Percentiles rank a stretch among this genome's conserved stretches.
Evolutionary conservation across 2,329 filamentous ascomycete species (phyloP).

Genomic region (Curvularia eragrostidis): DNA sequence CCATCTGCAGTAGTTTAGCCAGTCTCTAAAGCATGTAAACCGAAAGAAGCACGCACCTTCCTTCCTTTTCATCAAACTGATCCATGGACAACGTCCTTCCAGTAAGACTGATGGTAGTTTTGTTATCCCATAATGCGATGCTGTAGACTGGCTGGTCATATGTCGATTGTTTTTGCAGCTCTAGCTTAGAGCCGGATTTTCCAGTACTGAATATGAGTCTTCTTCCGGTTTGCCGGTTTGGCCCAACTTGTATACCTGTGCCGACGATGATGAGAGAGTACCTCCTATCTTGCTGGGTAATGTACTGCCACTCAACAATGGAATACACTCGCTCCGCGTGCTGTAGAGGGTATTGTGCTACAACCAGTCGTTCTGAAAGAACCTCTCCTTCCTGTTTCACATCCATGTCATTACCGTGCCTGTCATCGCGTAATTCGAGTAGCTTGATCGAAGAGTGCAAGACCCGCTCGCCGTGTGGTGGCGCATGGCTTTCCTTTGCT

Average conservation of each 20-base stretch:
- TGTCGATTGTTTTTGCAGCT: conserved; percentile 52
- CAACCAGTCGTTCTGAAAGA: conserved; percentile 41
- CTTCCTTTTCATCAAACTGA: conserved; percentile 32
- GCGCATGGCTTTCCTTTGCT: conserved; percentile 42
- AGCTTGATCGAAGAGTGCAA: conserved; percentile 47
- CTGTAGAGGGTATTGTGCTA: conserved; percentile 64
- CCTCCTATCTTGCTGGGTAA: conserved; percentile 59
- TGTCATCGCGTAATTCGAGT: conserved; percentile 33
- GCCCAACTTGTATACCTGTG: conserved; percentile 45
- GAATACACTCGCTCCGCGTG: conserved; percentile 65
- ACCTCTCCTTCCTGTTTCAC: conserved; percentile 34
- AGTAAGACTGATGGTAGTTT: conserved; percentile 33
- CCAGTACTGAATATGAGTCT: conserved; percentile 39
- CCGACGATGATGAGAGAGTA: conserved; percentile 70
- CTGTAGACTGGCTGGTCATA: conserved; percentile 43
- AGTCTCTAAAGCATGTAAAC: background rate
- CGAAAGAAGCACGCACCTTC: conserved; percentile 23
- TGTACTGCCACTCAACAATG: conserved; percentile 69
- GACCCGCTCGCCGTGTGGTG: conserved; percentile 43
- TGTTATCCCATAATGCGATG: conserved; percentile 36
- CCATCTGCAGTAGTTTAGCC: conserved; percentile 45
- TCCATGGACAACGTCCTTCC: conserved; percentile 41
- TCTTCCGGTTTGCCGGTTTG: conserved; percentile 36
- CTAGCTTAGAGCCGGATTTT: conserved; percentile 57
- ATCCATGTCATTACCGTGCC: conserved; percentile 21